phyloP scores from a whole-genome alignment of 116 monocot species.

The Cymodocea nodosa region DNA sequence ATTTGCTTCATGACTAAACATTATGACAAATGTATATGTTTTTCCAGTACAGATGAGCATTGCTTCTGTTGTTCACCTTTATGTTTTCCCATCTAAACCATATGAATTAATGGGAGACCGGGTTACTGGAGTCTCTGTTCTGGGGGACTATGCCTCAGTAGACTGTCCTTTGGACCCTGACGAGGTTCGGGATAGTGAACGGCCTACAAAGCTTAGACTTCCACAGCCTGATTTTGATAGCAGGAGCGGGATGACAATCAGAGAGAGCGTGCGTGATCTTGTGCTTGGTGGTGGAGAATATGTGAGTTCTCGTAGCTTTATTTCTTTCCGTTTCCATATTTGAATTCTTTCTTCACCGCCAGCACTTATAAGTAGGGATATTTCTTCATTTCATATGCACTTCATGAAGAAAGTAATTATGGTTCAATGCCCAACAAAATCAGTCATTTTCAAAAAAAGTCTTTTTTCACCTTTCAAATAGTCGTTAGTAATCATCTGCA shows the following conservation, averaged over 20 bases:
- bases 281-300: conserved; percentile 92
- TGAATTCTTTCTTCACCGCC: no score
- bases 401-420: no score
- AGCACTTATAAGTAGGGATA: no score
- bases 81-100: conserved; percentile 80
- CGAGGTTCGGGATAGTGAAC: conserved; percentile 84
- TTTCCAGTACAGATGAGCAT: conserved; percentile 87
- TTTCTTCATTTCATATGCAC: no score
- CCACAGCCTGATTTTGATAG: conserved; percentile 41
- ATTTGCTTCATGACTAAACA: no score
- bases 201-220: conserved; percentile 79
- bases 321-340: background rate
- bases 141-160: conserved; percentile 86
- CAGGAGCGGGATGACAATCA: conserved; percentile 55
- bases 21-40: conserved; percentile 7
- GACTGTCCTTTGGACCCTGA: conserved; percentile 84
- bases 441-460: no score
- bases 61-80: conserved; percentile 84
- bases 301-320: conserved; percentile 27
- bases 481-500: no score
- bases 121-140: conserved; percentile 63
- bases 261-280: conserved; percentile 90
- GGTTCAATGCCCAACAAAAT: no score
- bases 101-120: conserved; percentile 74
- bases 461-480: no score